Evolutionary conservation across 2,329 filamentous ascomycete species (phyloP).

Genomic region (Exophiala mesophila): DNA sequence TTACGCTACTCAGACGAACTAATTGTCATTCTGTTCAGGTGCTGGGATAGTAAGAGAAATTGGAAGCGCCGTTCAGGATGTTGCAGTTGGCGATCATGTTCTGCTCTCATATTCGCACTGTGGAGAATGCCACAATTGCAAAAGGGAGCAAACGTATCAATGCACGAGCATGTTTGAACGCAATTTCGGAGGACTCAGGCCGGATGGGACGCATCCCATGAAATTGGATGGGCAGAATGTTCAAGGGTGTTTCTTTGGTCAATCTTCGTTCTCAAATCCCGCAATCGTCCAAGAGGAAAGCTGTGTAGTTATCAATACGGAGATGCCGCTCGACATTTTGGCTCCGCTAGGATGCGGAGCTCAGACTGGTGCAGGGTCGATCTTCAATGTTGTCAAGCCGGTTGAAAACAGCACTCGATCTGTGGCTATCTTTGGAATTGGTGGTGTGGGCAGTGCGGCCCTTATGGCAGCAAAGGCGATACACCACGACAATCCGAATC

Average conservation of each 20-base stretch:
- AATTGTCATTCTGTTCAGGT: background rate
- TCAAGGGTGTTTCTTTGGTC: too few species aligned
- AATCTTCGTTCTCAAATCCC: slow-evolving; percentile 40
- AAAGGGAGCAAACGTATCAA: slow-evolving; percentile 41
- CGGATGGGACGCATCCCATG: too few species aligned
- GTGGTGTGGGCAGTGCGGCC: slow-evolving; percentile 43
- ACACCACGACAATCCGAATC: slow-evolving; percentile 2
- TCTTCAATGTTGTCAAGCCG: slow-evolving; percentile 38
- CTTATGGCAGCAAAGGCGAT: slow-evolving; percentile 46
- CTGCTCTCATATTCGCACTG: slow-evolving; percentile 47
- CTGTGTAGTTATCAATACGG: slow-evolving; percentile 39
- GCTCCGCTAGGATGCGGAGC: slow-evolving; percentile 45
- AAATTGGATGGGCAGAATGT: background rate
- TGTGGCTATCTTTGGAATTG: slow-evolving; percentile 41
- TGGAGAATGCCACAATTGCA: slow-evolving; percentile 43
- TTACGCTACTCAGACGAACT: background rate
- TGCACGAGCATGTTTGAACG: slow-evolving; percentile 44
- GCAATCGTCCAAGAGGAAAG: slow-evolving; percentile 38
- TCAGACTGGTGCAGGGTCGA: slow-evolving; percentile 41
- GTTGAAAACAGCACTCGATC: slow-evolving; percentile 29
- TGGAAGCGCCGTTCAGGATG: slow-evolving; percentile 38
- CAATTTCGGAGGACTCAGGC: too few species aligned
- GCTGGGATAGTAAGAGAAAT: slow-evolving; percentile 46
- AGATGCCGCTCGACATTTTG: slow-evolving; percentile 36
- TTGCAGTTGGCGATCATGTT: slow-evolving; percentile 42